Conservation (phyloP, 306 rosid genomes). For the Sophora flavescens region DNA sequence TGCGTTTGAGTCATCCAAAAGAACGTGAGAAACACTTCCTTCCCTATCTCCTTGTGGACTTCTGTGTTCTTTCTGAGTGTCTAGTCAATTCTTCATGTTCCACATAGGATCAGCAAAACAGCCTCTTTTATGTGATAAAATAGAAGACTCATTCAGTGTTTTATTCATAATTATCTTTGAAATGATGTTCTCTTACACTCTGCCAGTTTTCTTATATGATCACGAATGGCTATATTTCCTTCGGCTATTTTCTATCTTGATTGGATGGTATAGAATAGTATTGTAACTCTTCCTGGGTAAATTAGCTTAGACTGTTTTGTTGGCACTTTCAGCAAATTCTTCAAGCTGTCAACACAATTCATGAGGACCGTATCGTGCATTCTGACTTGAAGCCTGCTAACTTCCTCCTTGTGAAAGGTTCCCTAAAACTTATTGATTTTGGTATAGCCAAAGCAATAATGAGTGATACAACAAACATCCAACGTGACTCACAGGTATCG, state of each 20-base stretch:
- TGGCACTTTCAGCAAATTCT: constrained; percentile 88
- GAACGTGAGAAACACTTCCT: neutral
- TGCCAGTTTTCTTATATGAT: constrained; percentile 28
- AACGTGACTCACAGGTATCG: constrained; percentile 92
- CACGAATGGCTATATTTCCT: neutral
- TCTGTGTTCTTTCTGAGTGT: constrained; percentile 33
- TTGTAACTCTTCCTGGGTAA: neutral
- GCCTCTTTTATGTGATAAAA: constrained; percentile 9
- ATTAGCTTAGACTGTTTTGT: constrained; percentile 38
- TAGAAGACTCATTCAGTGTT: neutral
- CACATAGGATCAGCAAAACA: neutral
- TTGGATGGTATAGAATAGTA: constrained; percentile 5
- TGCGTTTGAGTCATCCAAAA: constrained; percentile 7
- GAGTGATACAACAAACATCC: constrained; percentile 96
- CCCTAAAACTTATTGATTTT: constrained; percentile 90
- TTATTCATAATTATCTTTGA: neutral
- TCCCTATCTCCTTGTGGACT: neutral
- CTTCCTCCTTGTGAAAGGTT: constrained; percentile 95
- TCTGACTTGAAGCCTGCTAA: constrained; percentile 98
- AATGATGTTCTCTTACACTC: constrained; percentile 13
- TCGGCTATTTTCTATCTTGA: neutral
- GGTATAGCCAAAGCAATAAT: constrained; percentile 97
- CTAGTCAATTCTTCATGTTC: constrained; percentile 7
- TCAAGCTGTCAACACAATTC: constrained; percentile 90
- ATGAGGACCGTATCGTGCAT: constrained; percentile 93